Evolutionary conservation across 345 rosid species (phyloP).

Genomic region (Euphorbia pulcherrima): DNA sequence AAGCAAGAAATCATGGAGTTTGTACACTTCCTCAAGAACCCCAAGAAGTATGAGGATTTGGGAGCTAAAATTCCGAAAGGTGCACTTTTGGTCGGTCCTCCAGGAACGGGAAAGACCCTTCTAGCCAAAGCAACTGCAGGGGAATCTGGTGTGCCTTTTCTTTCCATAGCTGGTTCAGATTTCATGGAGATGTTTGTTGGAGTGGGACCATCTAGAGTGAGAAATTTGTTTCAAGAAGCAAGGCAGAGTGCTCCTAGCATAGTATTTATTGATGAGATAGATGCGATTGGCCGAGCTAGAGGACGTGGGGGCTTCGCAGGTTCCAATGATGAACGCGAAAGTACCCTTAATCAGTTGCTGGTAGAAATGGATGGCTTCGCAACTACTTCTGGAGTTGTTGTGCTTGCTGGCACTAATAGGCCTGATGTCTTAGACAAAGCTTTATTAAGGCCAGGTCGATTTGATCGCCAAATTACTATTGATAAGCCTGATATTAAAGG

Average conservation of each 20-base stretch:
- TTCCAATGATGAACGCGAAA: conserved; percentile 87
- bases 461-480: conserved; percentile 81
- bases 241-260: conserved; percentile 43
- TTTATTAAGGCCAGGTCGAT: conserved; percentile 78
- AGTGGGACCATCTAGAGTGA: conserved; percentile 42
- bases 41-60: conserved; percentile 69
- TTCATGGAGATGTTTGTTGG: conserved; percentile 65
- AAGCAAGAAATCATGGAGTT: conserved; percentile 98
- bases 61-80: conserved; percentile 49
- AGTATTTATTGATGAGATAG: conserved; percentile 43
- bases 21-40: conserved; percentile 91
- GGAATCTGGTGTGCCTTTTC: conserved; percentile 71
- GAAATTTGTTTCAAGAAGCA: conserved; percentile 40
- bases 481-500: conserved; percentile 95
- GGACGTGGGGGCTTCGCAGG: conserved; percentile 46
- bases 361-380: conserved; percentile 99
- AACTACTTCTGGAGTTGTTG: conserved; percentile 90
- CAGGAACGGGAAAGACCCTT: conserved; percentile 47
- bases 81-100: conserved; percentile 75
- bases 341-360: conserved; percentile 82
- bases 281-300: conserved; percentile 93
- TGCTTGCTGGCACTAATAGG: conserved; percentile 94
- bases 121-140: conserved; percentile 45
- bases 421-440: conserved; percentile 96
- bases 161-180: conserved; percentile 93